Evolutionary conservation across 495 filamentous ascomycete species (phyloP).

Genomic region (Aspergillus panamensis): DNA sequence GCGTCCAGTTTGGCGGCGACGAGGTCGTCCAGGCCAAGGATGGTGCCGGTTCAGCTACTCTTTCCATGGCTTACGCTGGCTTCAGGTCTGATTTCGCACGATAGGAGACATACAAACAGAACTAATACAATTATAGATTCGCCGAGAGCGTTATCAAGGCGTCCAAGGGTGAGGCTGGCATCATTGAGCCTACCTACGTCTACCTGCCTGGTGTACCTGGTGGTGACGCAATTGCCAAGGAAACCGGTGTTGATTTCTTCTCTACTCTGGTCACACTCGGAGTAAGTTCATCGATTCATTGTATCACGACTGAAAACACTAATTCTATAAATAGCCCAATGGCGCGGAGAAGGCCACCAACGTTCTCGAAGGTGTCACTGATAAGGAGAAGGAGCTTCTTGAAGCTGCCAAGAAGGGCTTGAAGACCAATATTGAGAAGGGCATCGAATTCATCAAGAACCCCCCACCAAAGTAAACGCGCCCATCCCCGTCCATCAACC

Average conservation of each 20-base stretch:
- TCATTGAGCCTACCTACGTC: constrained; percentile 91
- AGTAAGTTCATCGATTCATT: constrained; percentile 51
- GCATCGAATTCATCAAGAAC: constrained; percentile 83
- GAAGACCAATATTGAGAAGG: constrained; percentile 91
- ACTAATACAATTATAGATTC: constrained; percentile 57
- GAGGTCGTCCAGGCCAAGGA: constrained; percentile 99
- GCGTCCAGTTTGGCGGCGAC: constrained; percentile 96
- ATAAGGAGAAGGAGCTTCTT: constrained; percentile 83
- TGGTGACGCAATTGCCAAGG: constrained; percentile 78
- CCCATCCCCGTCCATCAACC: constrained; percentile 23
- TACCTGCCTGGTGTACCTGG: constrained; percentile 88
- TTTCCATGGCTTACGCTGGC: constrained; percentile 97
- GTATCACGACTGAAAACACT: constrained; percentile 2
- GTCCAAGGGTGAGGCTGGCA: constrained; percentile 77
- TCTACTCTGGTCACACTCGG: constrained; percentile 93
- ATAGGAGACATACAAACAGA: constrained; percentile 5
- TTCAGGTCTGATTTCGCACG: constrained; percentile 61
- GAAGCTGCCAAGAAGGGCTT: constrained; percentile 68
- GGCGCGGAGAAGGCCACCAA: constrained; percentile 82
- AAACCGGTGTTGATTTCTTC: constrained; percentile 87
- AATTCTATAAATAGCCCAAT: constrained; percentile 53
- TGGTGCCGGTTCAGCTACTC: constrained; percentile 88
- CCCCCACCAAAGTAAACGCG: constrained; percentile 67
- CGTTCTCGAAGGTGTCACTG: constrained; percentile 66
- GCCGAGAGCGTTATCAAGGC: constrained; percentile 92